A percentile compares a stretch with the other conserved stretches of the same genome.
These are phyloP conservation scores for Cladorrhinum sp. DNA, from an alignment of 2,329 filamentous ascomycete species.

Conservation along the genomic window DNA sequence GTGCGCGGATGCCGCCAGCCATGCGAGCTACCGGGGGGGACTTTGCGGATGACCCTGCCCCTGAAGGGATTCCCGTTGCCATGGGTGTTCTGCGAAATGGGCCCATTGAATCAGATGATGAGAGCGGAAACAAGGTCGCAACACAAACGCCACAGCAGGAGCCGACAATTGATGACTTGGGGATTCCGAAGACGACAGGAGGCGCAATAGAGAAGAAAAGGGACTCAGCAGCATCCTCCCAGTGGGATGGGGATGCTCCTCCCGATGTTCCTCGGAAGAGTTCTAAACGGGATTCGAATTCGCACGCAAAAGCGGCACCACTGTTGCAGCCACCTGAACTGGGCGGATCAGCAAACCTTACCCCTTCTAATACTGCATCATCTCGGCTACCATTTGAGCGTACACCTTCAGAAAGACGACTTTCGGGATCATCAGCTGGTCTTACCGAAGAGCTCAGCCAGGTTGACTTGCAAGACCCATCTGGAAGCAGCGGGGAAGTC, in stretches of 20 bases:
- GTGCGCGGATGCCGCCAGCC: conserved; percentile 77
- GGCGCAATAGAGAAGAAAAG: conserved; percentile 40
- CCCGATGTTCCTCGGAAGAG: conserved; percentile 69
- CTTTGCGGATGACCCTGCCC: conserved; percentile 64
- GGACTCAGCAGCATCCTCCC: conserved; percentile 34
- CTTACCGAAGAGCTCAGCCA: conserved; percentile 46
- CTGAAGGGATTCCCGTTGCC: conserved; percentile 63
- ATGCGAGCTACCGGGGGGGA: conserved; percentile 57
- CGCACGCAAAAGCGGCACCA: conserved; percentile 34
- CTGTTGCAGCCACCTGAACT: conserved; percentile 14
- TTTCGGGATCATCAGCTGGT: conserved; percentile 49
- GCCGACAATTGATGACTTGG: conserved; percentile 24
- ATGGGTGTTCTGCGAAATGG: conserved; percentile 58
- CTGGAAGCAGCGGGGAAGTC: conserved; percentile 40
- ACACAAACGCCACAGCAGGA: conserved; percentile 37
- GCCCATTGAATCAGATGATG: conserved; percentile 63
- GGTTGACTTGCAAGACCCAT: conserved; percentile 35
- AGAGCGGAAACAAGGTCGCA: conserved; percentile 32
- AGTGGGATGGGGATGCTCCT: neutral
- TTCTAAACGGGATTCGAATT: conserved; percentile 58
- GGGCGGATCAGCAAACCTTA: conserved; percentile 15
- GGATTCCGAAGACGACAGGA: neutral
- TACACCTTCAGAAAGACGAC: conserved; percentile 49
- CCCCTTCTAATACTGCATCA: conserved; percentile 31
- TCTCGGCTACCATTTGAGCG: conserved; percentile 57